Evolutionary conservation across 306 rosid genomes (phyloP).

Genomic region (Lathyrus sativus): DNA sequence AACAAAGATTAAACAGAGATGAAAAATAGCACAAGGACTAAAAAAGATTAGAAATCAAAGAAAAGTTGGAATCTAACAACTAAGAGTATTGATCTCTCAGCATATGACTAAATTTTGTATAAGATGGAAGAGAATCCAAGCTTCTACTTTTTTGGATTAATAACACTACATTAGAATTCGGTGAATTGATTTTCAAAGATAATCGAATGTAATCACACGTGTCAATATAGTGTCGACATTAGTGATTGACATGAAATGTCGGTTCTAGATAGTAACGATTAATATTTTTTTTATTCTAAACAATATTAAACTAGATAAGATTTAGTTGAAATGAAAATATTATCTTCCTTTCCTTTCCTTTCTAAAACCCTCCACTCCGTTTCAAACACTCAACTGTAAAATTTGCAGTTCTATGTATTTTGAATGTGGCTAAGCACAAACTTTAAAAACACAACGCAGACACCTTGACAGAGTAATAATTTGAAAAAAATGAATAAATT

Average conservation of each 20-base stretch:
- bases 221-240: too few relatives aligned
- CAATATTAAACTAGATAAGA: neutral
- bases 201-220: too few relatives aligned
- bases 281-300: neutral
- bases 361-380: neutral
- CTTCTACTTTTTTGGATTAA: neutral
- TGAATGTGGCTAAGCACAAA: too few relatives aligned
- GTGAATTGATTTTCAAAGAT: neutral
- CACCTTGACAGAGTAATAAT: too few relatives aligned
- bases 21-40: constrained; percentile 3
- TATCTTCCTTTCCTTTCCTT: neutral
- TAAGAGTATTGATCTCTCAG: neutral
- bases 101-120: neutral
- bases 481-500: too few relatives aligned
- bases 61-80: neutral
- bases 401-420: neutral
- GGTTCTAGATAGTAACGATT: neutral
- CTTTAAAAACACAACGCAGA: too few relatives aligned
- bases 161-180: neutral
- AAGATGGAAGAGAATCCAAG: neutral
- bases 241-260: neutral
- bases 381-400: neutral
- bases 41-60: constrained; percentile 1
- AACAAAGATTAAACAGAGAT: constrained; percentile 19
- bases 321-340: neutral